Conservation (phyloP, 768 basidiomycete genomes). For the Pisolithus microcarpus region DNA sequence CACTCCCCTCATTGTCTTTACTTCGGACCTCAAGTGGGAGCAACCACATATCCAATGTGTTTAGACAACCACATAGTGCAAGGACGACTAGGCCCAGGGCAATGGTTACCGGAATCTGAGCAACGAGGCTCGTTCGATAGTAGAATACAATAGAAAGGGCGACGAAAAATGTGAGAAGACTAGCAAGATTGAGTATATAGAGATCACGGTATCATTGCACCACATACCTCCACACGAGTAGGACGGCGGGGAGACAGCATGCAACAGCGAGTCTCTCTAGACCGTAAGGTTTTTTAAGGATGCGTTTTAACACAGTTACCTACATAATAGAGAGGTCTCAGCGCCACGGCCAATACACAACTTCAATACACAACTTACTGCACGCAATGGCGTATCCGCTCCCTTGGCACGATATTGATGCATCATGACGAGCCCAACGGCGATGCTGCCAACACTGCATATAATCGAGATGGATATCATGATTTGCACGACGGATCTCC, state of each 20-base stretch:
- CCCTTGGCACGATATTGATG: slow-evolving; percentile 28
- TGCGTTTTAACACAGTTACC: slow-evolving; percentile 22
- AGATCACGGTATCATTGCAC: not conserved
- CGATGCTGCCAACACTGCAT: slow-evolving; percentile 23
- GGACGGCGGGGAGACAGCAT: slow-evolving; percentile 35
- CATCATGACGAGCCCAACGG: slow-evolving; percentile 23
- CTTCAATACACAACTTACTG: slow-evolving; percentile 10
- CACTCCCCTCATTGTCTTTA: not conserved
- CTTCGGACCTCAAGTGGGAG: not conserved
- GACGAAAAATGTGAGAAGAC: slow-evolving; percentile 29
- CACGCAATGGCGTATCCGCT: slow-evolving; percentile 24
- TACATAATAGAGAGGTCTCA: slow-evolving; percentile 5
- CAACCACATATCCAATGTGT: slow-evolving; percentile 19
- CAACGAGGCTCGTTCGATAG: slow-evolving; percentile 11
- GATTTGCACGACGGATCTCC: slow-evolving; percentile 18
- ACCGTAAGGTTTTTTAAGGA: slow-evolving; percentile 20
- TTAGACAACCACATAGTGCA: slow-evolving; percentile 25
- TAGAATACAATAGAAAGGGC: slow-evolving; percentile 29
- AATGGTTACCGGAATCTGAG: slow-evolving; percentile 22
- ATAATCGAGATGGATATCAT: slow-evolving; percentile 23
- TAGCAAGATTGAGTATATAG: slow-evolving; percentile 10
- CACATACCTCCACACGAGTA: slow-evolving; percentile 35
- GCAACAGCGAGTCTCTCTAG: slow-evolving; percentile 33
- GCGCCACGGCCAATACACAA: not conserved
- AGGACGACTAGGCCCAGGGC: slow-evolving; percentile 16